These are phyloP conservation scores for Tylopilus plumbeoviolaceoides DNA, from an alignment of 768 basidiomycete species.

Conservation along the genomic window DNA sequence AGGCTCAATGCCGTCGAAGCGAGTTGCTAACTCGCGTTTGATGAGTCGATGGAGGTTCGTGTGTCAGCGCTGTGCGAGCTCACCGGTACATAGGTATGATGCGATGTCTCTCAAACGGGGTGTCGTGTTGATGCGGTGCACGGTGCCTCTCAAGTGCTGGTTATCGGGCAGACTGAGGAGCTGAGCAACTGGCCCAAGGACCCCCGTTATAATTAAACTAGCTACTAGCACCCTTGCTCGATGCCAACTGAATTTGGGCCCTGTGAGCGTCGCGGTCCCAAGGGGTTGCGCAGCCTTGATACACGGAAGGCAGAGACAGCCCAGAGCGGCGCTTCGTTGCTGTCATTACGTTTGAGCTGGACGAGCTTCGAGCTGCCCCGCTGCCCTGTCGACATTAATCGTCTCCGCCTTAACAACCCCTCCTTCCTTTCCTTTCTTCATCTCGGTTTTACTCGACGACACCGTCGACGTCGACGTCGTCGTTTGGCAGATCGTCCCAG, in stretches of 20 bases:
- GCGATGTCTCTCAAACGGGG: neutral
- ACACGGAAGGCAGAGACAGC: slow-evolving; percentile 2
- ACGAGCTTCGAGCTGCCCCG: neutral
- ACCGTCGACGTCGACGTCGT: slow-evolving; percentile 8
- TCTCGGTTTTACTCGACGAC: slow-evolving; percentile 2
- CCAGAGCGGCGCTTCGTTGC: neutral
- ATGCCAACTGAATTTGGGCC: neutral
- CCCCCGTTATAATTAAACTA: no score
- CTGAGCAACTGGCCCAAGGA: no score
- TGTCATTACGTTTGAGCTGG: slow-evolving; percentile 14
- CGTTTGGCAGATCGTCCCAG: slow-evolving; percentile 7
- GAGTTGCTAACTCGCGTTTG: slow-evolving; percentile 5
- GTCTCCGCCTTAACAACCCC: slow-evolving; percentile 24
- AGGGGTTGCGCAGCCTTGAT: slow-evolving; percentile 10
- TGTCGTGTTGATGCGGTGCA: neutral
- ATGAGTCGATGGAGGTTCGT: no score
- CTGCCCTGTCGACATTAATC: neutral
- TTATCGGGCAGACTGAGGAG: no score
- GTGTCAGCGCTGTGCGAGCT: no score
- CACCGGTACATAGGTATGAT: neutral
- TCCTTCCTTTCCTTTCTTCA: slow-evolving; percentile 15
- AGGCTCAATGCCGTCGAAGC: slow-evolving; percentile 9
- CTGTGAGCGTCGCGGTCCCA: slow-evolving; percentile 4
- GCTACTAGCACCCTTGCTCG: no score
- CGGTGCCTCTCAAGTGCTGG: neutral